Percentiles rank a stretch among this genome's conserved stretches.
Conservation (phyloP, 148 eudicot species). For the Nepenthes gracilis region DNA sequence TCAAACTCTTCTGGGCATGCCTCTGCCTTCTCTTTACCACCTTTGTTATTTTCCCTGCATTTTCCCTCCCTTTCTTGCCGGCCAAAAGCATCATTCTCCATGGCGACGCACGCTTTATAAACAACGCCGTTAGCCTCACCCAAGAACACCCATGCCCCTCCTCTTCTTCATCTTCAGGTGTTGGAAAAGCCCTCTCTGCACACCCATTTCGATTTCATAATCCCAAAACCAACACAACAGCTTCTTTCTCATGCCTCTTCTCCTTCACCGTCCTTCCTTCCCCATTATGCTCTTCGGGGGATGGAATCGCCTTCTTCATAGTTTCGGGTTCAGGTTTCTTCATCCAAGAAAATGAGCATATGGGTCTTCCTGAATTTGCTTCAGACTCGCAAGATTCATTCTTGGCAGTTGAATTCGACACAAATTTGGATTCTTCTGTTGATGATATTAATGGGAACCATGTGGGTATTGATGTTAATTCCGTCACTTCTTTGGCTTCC, state of each 20-base stretch:
- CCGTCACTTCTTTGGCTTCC: slow-evolving; percentile 20
- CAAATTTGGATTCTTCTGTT: slow-evolving; percentile 23
- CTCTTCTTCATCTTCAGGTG: slow-evolving; percentile 11
- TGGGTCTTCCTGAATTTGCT: slow-evolving; percentile 39
- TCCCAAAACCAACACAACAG: slow-evolving; percentile 16
- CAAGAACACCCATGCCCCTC: slow-evolving; percentile 13
- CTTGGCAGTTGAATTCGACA: slow-evolving; percentile 54
- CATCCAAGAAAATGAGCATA: slow-evolving; percentile 14
- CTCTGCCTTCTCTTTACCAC: slow-evolving; percentile 14
- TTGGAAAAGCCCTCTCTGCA: slow-evolving; percentile 37
- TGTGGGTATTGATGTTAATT: slow-evolving; percentile 34
- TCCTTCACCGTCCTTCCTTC: slow-evolving; percentile 36
- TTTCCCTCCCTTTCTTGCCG: slow-evolving; percentile 11
- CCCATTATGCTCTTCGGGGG: slow-evolving; percentile 40
- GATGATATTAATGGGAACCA: slow-evolving; percentile 41
- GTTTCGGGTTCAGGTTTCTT: slow-evolving; percentile 18
- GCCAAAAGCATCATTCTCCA: slow-evolving; percentile 31
- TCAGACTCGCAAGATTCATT: slow-evolving; percentile 22
- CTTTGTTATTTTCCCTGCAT: slow-evolving; percentile 5
- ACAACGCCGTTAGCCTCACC: slow-evolving; percentile 25
- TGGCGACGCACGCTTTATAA: slow-evolving; percentile 35
- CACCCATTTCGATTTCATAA: slow-evolving; percentile 43
- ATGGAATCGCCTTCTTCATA: slow-evolving; percentile 55
- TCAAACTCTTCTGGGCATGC: slow-evolving; percentile 7
- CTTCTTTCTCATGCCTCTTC: slow-evolving; percentile 45